Percentiles rank a stretch among this genome's conserved stretches.
Conservation (phyloP, 129 eudicot species). For the Pulicaria dysenterica region DNA sequence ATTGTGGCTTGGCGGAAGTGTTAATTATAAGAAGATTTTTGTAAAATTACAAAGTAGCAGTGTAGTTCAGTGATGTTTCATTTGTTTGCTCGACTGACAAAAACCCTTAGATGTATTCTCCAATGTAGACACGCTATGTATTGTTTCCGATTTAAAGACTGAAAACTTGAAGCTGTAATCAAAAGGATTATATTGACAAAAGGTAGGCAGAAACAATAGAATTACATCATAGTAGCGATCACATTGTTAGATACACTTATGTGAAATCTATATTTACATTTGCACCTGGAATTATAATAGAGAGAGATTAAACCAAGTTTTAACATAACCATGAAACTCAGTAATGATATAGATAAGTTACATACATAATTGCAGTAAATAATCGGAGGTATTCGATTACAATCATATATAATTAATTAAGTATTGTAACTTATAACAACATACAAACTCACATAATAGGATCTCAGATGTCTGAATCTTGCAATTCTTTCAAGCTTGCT, state of each 20-base stretch:
- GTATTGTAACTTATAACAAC: no score
- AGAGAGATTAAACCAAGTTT: no score
- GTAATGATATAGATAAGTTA: no score
- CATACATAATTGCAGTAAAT: no score
- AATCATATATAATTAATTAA: no score
- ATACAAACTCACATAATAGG: no score
- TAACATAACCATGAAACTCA: no score
- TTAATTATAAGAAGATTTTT: not conserved
- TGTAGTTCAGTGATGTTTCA: not conserved
- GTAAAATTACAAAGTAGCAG: not conserved
- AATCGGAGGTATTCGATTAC: no score
- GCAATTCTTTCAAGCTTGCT: no score
- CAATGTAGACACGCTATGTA: not conserved
- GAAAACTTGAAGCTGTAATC: not conserved
- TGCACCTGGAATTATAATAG: no score
- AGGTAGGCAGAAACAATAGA: not conserved
- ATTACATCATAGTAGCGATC: not conserved
- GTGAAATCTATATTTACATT: no score
- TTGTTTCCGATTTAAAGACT: not conserved
- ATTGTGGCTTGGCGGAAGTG: not conserved
- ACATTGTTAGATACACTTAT: not conserved
- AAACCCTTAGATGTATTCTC: constrained; percentile 4
- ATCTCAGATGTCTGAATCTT: no score
- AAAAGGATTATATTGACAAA: constrained; percentile 1
- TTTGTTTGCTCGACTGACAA: constrained; percentile 15